A percentile compares a stretch with the other conserved stretches of the same genome.
Conservation (phyloP, 2,329 filamentous ascomycete species). For the Beauveria australis region DNA sequence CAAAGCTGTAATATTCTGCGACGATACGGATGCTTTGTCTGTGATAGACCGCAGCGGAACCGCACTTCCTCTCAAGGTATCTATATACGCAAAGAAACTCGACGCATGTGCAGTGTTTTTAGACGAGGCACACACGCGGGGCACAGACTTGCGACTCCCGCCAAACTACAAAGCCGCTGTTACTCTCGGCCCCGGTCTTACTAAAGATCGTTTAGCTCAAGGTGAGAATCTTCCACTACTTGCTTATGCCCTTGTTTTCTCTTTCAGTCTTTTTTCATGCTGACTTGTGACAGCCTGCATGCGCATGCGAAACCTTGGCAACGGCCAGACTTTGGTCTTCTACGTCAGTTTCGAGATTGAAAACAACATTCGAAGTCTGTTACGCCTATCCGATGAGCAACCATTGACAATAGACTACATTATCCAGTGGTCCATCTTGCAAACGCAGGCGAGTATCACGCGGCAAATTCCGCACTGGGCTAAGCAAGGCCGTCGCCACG, state of each 20-base stretch:
- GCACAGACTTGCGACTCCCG: conserved; percentile 59
- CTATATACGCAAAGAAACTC: conserved; percentile 48
- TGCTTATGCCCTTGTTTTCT: background rate
- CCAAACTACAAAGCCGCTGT: conserved; percentile 52
- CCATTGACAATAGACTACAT: conserved; percentile 42
- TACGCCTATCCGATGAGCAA: conserved; percentile 1
- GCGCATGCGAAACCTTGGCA: conserved; percentile 61
- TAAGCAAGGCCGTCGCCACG: conserved; percentile 45
- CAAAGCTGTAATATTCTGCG: conserved; percentile 46
- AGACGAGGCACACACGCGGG: conserved; percentile 62
- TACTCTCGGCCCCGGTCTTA: conserved; percentile 55
- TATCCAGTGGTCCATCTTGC: conserved; percentile 47
- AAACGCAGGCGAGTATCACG: conserved; percentile 43
- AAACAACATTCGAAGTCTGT: conserved; percentile 36
- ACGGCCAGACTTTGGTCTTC: conserved; percentile 58
- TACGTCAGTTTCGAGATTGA: conserved; percentile 52
- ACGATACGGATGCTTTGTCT: conserved; percentile 43
- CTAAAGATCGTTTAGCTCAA: conserved; percentile 63
- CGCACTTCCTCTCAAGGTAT: conserved; percentile 44
- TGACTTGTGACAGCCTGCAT: conserved; percentile 47
- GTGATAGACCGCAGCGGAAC: conserved; percentile 42
- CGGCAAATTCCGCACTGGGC: conserved; percentile 52
- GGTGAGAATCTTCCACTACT: conserved; percentile 34
- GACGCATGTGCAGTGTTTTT: conserved; percentile 58
- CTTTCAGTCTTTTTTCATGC: background rate